Percentiles rank a stretch among this genome's conserved stretches.
Conservation (phyloP, 805 yeast genomes). For the Cyberlindnera maritima region DNA sequence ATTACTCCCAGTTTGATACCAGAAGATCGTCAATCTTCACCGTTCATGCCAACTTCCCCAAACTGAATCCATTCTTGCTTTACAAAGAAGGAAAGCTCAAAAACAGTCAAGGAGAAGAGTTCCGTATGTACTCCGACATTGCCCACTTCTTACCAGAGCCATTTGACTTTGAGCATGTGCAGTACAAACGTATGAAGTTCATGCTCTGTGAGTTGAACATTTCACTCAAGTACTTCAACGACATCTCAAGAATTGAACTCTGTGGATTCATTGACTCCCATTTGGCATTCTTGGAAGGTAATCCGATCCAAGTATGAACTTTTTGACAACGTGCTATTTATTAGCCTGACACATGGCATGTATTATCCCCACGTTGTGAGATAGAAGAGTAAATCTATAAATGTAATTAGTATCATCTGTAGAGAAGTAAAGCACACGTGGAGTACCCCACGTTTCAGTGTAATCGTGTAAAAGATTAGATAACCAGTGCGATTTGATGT, state of each 20-base stretch:
- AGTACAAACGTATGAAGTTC: conserved; percentile 54
- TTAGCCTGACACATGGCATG: background rate
- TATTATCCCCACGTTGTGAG: background rate
- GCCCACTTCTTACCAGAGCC: conserved; percentile 31
- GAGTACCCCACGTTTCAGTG: too few relatives aligned
- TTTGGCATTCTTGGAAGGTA: conserved; percentile 35
- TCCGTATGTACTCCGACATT: conserved; percentile 28
- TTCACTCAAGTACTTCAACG: conserved; percentile 42
- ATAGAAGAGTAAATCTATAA: too few relatives aligned
- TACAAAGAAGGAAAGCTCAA: conserved; percentile 21
- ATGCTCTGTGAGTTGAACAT: conserved; percentile 50
- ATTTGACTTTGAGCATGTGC: conserved; percentile 50
- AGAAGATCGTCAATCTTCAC: conserved; percentile 29
- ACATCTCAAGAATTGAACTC: conserved; percentile 39
- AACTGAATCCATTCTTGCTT: conserved; percentile 34
- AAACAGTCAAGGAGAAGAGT: conserved; percentile 18
- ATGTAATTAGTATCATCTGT: too few relatives aligned
- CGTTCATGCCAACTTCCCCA: conserved; percentile 37
- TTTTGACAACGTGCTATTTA: background rate
- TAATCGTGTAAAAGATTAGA: too few relatives aligned
- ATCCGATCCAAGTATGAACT: conserved; percentile 10
- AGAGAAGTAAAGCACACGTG: too few relatives aligned
- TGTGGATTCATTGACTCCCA: conserved; percentile 50
- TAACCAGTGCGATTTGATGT: too few relatives aligned
- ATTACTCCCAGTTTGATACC: conserved; percentile 15